A percentile compares a stretch with the other conserved stretches of the same genome.
phyloP scores from a whole-genome alignment of 306 rosid species.

The Fagus sylvatica region DNA sequence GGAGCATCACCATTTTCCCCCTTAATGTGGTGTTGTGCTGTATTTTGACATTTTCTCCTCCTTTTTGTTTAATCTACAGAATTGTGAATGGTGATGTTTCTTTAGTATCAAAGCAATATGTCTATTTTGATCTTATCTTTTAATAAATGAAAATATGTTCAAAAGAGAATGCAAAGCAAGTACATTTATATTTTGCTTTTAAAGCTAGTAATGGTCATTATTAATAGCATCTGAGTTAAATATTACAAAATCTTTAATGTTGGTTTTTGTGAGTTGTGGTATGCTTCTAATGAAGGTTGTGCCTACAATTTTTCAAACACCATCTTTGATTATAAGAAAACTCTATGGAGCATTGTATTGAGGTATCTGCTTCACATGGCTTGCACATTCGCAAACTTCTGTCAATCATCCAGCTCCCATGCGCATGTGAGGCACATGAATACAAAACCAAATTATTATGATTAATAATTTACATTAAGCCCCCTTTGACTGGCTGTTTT shows the following conservation, averaged over 20 bases:
- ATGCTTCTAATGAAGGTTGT: neutral
- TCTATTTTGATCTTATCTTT: conserved; percentile 21
- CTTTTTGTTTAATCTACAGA: conserved; percentile 26
- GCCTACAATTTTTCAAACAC: neutral
- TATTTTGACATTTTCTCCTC: conserved; percentile 16
- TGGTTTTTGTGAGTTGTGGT: conserved; percentile 2
- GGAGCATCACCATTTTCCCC: conserved; percentile 35
- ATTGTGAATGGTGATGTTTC: conserved; percentile 38
- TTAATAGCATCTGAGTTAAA: neutral
- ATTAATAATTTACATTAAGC: conserved; percentile 21
- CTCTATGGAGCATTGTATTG: neutral
- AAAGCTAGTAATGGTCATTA: neutral
- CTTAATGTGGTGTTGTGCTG: conserved; percentile 33
- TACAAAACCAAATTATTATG: conserved; percentile 1
- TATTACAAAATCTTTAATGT: neutral
- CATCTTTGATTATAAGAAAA: neutral
- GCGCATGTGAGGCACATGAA: conserved; percentile 13
- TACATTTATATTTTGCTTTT: neutral
- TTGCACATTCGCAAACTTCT: neutral
- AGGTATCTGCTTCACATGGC: conserved; percentile 17
- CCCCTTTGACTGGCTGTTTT: neutral
- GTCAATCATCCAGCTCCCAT: conserved; percentile 7
- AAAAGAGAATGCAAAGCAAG: conserved; percentile 8
- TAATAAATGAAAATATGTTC: conserved; percentile 16
- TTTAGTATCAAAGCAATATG: conserved; percentile 31